These are phyloP conservation scores for Periconia sp. DNA, from an alignment of 2,329 filamentous ascomycete genomes.

Conservation along the genomic window DNA sequence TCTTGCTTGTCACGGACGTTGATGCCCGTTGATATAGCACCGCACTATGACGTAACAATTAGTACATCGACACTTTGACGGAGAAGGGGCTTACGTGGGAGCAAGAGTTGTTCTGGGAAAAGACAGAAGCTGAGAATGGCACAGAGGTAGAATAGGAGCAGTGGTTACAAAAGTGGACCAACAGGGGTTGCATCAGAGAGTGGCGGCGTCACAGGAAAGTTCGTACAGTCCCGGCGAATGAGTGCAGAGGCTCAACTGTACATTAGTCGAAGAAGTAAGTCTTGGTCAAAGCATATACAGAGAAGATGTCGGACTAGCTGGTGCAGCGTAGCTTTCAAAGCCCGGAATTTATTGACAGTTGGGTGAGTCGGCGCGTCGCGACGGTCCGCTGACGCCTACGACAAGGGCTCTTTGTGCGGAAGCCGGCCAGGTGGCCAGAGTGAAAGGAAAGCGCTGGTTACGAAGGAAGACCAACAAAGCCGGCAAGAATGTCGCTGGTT, in stretches of 20 bases:
- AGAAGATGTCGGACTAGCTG: constrained; percentile 17
- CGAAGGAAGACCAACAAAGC: constrained; percentile 14
- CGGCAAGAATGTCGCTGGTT: constrained; percentile 5
- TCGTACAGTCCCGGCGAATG: constrained; percentile 2
- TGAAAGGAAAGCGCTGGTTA: constrained; percentile 8
- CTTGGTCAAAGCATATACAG: constrained; percentile 14
- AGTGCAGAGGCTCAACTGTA: constrained; percentile 14
- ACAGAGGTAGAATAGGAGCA: constrained; percentile 49
- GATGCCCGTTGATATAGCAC: constrained; percentile 49
- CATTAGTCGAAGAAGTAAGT: constrained; percentile 30
- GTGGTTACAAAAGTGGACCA: constrained; percentile 45
- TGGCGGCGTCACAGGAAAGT: constrained; percentile 21
- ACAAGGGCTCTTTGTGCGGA: constrained; percentile 24
- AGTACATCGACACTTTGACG: constrained; percentile 25
- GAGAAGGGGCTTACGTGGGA: constrained; percentile 51
- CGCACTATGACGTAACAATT: constrained; percentile 52
- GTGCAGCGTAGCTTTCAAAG: constrained; percentile 16
- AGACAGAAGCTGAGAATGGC: constrained; percentile 49
- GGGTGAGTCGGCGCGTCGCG: constrained; percentile 10
- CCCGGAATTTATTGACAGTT: constrained; percentile 15
- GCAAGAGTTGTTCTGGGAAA: constrained; percentile 53
- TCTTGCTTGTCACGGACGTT: constrained; percentile 45
- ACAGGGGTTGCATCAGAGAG: constrained; percentile 42
- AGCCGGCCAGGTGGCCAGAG: constrained; percentile 10
- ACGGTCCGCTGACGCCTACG: constrained; percentile 31